These are phyloP conservation scores for Salix purpurea DNA, from an alignment of 345 rosid species.

Conservation along the genomic window DNA sequence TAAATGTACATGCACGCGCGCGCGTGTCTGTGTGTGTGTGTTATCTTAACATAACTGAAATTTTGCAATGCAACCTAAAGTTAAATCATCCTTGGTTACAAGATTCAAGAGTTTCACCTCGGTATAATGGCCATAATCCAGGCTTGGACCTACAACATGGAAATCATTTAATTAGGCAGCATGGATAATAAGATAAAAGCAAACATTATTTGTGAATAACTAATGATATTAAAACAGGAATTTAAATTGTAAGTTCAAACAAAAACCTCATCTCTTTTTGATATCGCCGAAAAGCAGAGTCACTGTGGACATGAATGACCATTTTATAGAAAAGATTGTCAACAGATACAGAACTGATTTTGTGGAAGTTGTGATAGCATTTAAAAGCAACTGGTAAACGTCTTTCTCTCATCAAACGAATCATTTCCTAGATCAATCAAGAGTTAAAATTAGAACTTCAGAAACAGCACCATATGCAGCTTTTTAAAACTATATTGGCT, in stretches of 20 bases:
- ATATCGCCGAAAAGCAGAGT: slow-evolving; percentile 80
- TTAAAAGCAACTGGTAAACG: slow-evolving; percentile 80
- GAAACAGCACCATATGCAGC: background rate
- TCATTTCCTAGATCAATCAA: slow-evolving; percentile 63
- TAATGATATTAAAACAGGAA: slow-evolving; percentile 6
- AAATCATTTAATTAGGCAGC: slow-evolving; percentile 21
- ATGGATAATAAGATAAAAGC: background rate
- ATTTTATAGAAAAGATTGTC: slow-evolving; percentile 77
- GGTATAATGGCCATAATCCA: slow-evolving; percentile 91
- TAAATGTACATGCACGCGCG: no score
- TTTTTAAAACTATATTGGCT: background rate
- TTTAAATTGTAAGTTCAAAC: slow-evolving; percentile 8
- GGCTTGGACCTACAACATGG: slow-evolving; percentile 59
- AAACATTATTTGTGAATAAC: background rate
- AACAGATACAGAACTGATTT: slow-evolving; percentile 49
- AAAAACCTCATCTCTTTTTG: slow-evolving; percentile 92
- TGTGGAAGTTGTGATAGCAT: slow-evolving; percentile 84
- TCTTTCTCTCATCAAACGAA: slow-evolving; percentile 74
- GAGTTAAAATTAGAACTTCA: background rate
- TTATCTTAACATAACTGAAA: no score
- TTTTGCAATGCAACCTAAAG: background rate
- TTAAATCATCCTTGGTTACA: background rate
- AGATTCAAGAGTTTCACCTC: slow-evolving; percentile 51
- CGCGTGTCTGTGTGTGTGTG: no score
- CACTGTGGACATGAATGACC: slow-evolving; percentile 90